Conservation (phyloP, 306 rosid genomes). For the Urtica urens region DNA sequence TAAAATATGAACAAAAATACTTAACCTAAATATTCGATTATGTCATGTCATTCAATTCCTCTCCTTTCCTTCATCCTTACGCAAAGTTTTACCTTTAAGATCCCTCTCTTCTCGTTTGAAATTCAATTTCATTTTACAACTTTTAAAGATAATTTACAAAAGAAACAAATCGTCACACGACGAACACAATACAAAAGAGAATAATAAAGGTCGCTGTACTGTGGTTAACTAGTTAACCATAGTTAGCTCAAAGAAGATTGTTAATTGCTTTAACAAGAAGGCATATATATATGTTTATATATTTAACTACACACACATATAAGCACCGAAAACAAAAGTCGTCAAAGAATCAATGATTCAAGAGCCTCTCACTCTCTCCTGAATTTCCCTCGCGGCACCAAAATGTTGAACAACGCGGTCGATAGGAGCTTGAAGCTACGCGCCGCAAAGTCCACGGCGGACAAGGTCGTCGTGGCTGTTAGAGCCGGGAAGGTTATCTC, state of each 20-base stretch:
- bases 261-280: not conserved
- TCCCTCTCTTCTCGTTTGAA: slow-evolving; percentile 11
- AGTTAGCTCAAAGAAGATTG: not conserved
- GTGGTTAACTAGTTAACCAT: slow-evolving; percentile 10
- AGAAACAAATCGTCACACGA: not conserved
- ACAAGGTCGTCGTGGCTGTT: slow-evolving; percentile 72
- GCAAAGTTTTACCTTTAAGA: not conserved
- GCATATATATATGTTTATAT: not conserved
- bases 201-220: not conserved
- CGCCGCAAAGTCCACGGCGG: slow-evolving; percentile 21
- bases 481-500: slow-evolving; percentile 74
- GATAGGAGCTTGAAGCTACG: slow-evolving; percentile 34
- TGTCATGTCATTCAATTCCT: not conserved
- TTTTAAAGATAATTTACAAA: not conserved
- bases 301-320: too few species aligned
- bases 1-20: too few species aligned
- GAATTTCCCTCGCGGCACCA: not conserved
- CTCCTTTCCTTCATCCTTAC: not conserved
- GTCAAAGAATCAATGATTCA: not conserved
- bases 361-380: not conserved
- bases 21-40: too few species aligned
- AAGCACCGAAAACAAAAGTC: not conserved
- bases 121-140: not conserved
- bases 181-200: too few species aligned
- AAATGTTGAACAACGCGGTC: slow-evolving; percentile 14